Evolutionary conservation across 2,329 filamentous ascomycete genomes (phyloP).

Genomic region (Macrophomina phaseolina): DNA sequence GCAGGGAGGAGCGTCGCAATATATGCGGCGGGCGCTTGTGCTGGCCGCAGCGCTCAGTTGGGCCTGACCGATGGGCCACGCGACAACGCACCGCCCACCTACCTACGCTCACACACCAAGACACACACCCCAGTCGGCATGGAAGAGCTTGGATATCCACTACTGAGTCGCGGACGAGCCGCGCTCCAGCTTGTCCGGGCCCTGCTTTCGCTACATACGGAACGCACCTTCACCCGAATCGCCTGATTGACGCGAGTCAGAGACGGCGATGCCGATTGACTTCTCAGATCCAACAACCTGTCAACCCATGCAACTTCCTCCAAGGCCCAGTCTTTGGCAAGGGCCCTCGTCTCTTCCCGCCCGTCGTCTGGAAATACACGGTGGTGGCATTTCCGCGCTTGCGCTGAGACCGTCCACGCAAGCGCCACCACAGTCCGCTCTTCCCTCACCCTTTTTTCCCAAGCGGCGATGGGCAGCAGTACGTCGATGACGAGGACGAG

Average conservation of each 20-base stretch:
- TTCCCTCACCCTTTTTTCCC: background rate
- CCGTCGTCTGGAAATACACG: background rate
- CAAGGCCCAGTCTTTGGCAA: background rate
- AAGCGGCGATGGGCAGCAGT: background rate
- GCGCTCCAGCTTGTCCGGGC: background rate
- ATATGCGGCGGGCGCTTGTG: background rate
- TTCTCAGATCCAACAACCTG: background rate
- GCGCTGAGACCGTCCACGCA: background rate
- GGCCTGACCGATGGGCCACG: background rate
- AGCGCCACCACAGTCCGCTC: too few species aligned
- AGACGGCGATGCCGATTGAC: background rate
- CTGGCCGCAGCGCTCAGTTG: background rate
- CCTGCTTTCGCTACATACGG: background rate
- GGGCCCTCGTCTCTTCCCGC: background rate
- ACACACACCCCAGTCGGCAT: background rate
- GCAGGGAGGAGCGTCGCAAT: background rate
- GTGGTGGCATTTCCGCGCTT: background rate
- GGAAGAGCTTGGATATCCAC: background rate
- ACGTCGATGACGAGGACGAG: background rate
- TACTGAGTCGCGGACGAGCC: constrained; percentile 1
- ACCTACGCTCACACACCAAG: too few species aligned
- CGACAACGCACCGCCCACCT: background rate
- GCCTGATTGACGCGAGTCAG: constrained; percentile 11
- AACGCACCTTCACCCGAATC: background rate
- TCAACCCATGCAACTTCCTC: background rate